Conservation (phyloP, 805 yeast species). For the Candida takata region DNA sequence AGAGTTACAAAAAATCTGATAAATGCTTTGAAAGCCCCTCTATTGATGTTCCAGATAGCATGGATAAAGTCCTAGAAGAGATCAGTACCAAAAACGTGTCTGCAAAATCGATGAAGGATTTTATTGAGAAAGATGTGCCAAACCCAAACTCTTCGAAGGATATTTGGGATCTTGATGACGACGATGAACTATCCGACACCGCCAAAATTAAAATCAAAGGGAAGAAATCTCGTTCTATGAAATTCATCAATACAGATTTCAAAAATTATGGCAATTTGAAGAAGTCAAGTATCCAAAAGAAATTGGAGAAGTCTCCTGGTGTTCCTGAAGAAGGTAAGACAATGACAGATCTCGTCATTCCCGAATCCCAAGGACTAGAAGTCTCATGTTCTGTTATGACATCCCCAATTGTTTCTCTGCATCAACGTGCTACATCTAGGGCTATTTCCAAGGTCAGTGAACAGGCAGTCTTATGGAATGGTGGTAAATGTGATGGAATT, state of each 20-base stretch:
- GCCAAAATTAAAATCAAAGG: too few relatives aligned
- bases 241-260: neutral
- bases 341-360: neutral
- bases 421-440: conserved; percentile 3
- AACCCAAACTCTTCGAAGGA: conserved; percentile 3
- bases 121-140: neutral
- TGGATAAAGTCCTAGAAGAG: conserved; percentile 4
- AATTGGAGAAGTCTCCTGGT: conserved; percentile 7
- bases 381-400: conserved; percentile 12
- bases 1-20: conserved; percentile 1
- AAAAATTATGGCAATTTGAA: neutral
- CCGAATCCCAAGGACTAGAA: conserved; percentile 8
- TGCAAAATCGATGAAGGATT: neutral
- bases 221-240: conserved; percentile 5
- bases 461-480: neutral
- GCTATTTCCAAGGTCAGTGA: neutral
- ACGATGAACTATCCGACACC: too few relatives aligned
- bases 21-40: neutral
- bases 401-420: conserved; percentile 9
- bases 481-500: neutral
- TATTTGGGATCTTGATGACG: conserved; percentile 22
- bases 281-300: conserved; percentile 7
- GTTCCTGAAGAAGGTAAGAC: conserved; percentile 1
- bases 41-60: conserved; percentile 11
- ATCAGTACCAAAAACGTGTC: neutral